These are phyloP conservation scores for Aspergillus costaricaensis DNA, from an alignment of 2,329 filamentous ascomycete species.

Conservation along the genomic window DNA sequence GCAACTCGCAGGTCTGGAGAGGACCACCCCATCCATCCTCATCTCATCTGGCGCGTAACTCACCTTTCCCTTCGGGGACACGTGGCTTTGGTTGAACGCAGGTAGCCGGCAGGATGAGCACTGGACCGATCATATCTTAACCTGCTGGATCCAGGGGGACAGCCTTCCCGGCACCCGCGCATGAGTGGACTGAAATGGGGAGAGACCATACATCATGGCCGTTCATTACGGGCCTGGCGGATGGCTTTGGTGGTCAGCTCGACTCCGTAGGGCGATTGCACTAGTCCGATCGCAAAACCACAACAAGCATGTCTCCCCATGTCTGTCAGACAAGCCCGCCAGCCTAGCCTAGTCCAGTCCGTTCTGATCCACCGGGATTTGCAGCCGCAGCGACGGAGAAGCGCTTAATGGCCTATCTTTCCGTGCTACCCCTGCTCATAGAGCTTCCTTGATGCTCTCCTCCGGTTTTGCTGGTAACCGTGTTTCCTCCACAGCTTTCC, in stretches of 20 bases:
- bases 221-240: neutral
- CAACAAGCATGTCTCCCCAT: conserved; percentile 11
- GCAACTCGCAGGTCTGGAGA: neutral
- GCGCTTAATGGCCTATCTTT: conserved; percentile 18
- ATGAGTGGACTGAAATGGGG: neutral
- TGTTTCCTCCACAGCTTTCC: conserved; percentile 3
- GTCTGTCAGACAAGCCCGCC: conserved; percentile 14
- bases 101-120: conserved; percentile 16
- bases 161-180: neutral
- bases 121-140: neutral
- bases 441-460: neutral
- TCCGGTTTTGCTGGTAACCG: conserved; percentile 1
- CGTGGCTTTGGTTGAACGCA: conserved; percentile 24
- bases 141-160: neutral
- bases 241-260: conserved; percentile 14
- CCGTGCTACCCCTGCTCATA: conserved; percentile 5
- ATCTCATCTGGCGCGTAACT: conserved; percentile 23
- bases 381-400: conserved; percentile 22
- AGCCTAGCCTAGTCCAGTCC: conserved; percentile 12
- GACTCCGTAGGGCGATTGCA: conserved; percentile 3
- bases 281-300: conserved; percentile 12
- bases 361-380: conserved; percentile 18
- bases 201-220: neutral
- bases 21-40: neutral
- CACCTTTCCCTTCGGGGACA: conserved; percentile 16